Base-by-base conservation (phyloP, 2,329 filamentous ascomycete species). In the Clonostachys byssicola region DNA sequence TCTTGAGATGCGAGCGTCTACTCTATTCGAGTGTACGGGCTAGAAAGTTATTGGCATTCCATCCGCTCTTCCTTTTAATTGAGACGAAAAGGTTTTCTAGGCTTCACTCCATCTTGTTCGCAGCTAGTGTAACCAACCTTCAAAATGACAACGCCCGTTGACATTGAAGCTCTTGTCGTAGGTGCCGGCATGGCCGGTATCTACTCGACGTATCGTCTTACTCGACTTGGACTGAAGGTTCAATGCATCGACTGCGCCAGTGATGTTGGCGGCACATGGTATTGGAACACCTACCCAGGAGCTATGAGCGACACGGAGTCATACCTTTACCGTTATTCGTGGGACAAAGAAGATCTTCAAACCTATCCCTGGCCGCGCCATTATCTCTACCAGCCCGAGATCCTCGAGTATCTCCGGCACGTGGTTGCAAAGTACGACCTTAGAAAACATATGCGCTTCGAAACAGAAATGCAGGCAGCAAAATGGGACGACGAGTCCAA, bases 391-490 rank as follows among this genome's bases (percentile, higher is more conserved):
- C 34, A 36, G 34, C 34, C 34, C 34, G 50, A 52, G 50, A 52
- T 47, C 30, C 50, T 50, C 6, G 23, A 30, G 12, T 50, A 52
- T 38, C 43, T 52, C 30, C 42, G 46, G n/a, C 47, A 42, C 38
- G 33, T 51, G 7, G 49, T 43, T n/a, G 42, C 30, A 33, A 42
- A 38, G 17, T 41, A 65, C 47, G 49, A 66, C 34, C 51, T 74
- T 5, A 55, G 60, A 6, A 54, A 59, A 18, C 45, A 70, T 45
- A 69, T 73, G 41, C 59, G 63, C 13, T 72, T 74, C 60, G 57
- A 71, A 41, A 72, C 66, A 1, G 57, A 58, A 35, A 53, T 73
- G 12, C 50, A 50, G 5, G 53, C 55, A 1, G 66, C 67, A 2
- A 50, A 53, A 3, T 73, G 58, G 53, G 57, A 68, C 42, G 60